Conservation (phyloP, 2,329 filamentous ascomycete species). For the Pseudogymnoascus sp. region DNA sequence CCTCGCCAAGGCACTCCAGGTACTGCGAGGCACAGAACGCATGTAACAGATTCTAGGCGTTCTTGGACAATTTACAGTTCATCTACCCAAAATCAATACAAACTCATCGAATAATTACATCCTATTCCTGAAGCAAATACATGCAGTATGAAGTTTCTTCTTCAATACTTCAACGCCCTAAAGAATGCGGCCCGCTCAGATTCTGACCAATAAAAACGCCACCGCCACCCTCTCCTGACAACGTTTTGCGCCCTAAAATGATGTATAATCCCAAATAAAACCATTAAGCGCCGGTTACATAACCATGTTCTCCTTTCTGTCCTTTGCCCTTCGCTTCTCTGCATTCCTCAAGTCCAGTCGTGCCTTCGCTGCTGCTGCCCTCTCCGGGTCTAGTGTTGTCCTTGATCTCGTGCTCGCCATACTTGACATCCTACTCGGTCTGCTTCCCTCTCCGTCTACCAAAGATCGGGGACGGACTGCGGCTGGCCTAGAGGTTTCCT, state of each 20-base stretch:
- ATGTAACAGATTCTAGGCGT: neutral
- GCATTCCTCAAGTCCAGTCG: conserved; percentile 27
- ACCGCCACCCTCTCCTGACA: conserved; percentile 1
- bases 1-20: neutral
- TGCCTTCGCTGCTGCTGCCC: conserved; percentile 29
- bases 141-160: conserved; percentile 8
- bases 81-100: neutral
- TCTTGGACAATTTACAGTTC: neutral
- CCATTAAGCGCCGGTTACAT: neutral
- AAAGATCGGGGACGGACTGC: conserved; percentile 14
- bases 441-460: conserved; percentile 46
- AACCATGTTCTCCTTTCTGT: conserved; percentile 23
- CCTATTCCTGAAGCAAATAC: conserved; percentile 1
- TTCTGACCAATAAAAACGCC: conserved; percentile 8
- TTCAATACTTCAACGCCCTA: neutral
- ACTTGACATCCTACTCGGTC: conserved; percentile 24
- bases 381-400: conserved; percentile 26
- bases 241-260: conserved; percentile 7
- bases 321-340: conserved; percentile 20
- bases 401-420: conserved; percentile 19
- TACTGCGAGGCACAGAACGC: no score
- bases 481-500: neutral
- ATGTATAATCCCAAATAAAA: conserved; percentile 5
- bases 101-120: neutral
- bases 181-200: conserved; percentile 6